These are phyloP conservation scores for Alternaria rosae DNA, from an alignment of 2,329 filamentous ascomycete species.

Conservation along the genomic window DNA sequence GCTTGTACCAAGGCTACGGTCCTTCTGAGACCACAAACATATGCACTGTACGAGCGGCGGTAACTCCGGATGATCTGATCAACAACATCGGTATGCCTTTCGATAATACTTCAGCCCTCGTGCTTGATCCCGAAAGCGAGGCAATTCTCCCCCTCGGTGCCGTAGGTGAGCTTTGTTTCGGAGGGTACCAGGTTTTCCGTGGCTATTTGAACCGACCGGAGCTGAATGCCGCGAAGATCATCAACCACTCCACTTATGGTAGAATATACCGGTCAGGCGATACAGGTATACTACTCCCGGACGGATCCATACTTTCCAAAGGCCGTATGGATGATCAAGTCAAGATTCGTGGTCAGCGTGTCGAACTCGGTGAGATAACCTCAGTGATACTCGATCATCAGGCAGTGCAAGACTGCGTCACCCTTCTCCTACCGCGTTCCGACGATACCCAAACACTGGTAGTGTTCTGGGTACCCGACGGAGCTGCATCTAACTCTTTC, in stretches of 20 bases:
- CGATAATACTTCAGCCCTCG: conserved; percentile 76
- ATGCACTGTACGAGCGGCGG: conserved; percentile 73
- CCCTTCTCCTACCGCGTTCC: conserved; percentile 62
- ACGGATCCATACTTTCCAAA: conserved; percentile 76
- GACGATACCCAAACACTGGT: conserved; percentile 63
- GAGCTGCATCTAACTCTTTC: conserved; percentile 37
- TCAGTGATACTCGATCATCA: conserved; percentile 63
- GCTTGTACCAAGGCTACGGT: conserved; percentile 80
- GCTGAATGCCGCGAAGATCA: conserved; percentile 71
- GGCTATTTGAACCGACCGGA: conserved; percentile 75
- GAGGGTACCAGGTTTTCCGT: conserved; percentile 77
- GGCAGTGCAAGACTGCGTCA: conserved; percentile 68
- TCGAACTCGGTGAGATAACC: conserved; percentile 81
- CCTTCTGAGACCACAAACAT: conserved; percentile 90
- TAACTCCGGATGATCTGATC: conserved; percentile 65
- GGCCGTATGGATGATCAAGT: conserved; percentile 81
- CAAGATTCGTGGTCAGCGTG: conserved; percentile 80
- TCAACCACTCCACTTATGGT: conserved; percentile 72
- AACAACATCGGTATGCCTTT: conserved; percentile 80
- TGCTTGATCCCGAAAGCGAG: conserved; percentile 56
- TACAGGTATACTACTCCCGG: conserved; percentile 77
- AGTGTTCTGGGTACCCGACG: conserved; percentile 70
- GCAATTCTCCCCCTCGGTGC: conserved; percentile 70
- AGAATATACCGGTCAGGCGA: conserved; percentile 85
- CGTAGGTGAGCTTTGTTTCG: conserved; percentile 85